A percentile compares a stretch with the other conserved stretches of the same genome.
These are phyloP conservation scores for Batrachochytrium dendrobatidis DNA, from an alignment of 371 early-diverging fungal genomes.

Conservation along the genomic window DNA sequence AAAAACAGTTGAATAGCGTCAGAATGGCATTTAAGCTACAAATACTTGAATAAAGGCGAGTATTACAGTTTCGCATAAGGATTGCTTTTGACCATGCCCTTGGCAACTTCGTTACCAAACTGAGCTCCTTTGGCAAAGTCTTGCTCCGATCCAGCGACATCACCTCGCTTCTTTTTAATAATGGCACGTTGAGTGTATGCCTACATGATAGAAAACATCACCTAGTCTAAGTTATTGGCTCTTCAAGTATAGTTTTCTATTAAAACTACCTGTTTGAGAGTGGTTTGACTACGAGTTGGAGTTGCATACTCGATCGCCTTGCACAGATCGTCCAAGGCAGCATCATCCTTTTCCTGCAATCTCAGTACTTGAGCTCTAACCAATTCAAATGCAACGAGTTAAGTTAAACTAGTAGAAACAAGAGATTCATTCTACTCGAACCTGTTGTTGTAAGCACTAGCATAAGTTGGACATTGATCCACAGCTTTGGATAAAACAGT, in stretches of 20 bases:
- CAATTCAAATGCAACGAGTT: background rate
- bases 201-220: conserved; percentile 16
- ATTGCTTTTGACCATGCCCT: conserved; percentile 69
- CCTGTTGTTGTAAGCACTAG: conserved; percentile 82
- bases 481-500: conserved; percentile 43
- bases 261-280: conserved; percentile 55
- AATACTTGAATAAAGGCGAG: background rate
- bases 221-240: background rate
- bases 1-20: background rate
- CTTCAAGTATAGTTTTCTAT: background rate
- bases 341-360: conserved; percentile 44
- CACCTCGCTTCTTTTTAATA: conserved; percentile 55
- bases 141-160: conserved; percentile 54
- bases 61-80: conserved; percentile 82
- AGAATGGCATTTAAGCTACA: background rate
- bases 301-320: conserved; percentile 56
- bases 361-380: conserved; percentile 71
- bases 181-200: conserved; percentile 85
- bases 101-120: conserved; percentile 77
- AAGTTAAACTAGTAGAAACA: background rate
- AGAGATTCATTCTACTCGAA: conserved; percentile 16
- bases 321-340: conserved; percentile 62
- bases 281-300: conserved; percentile 38
- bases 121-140: conserved; percentile 75
- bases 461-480: conserved; percentile 53